Conservation (phyloP, 768 basidiomycete species). For the Hygrocybe punicea region DNA sequence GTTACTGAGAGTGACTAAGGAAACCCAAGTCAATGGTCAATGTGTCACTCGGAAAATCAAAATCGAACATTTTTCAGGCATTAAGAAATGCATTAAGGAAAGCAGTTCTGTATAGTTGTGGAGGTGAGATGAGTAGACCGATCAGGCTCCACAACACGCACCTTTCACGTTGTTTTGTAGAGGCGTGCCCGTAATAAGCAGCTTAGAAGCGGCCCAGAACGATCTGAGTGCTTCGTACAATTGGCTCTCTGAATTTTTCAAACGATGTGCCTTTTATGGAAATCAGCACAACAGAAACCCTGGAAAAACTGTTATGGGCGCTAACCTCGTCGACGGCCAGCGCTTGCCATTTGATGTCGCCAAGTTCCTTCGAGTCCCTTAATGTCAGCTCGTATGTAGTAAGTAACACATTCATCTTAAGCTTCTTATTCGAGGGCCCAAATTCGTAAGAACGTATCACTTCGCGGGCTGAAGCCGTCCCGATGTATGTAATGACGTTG, state of each 20-base stretch:
- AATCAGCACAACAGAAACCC: not conserved
- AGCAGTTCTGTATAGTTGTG: constrained; percentile 63
- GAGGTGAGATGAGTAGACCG: constrained; percentile 9
- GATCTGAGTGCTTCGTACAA: constrained; percentile 89
- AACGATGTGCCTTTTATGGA: constrained; percentile 76
- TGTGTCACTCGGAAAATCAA: not conserved
- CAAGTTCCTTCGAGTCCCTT: constrained; percentile 83
- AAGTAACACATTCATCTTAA: constrained; percentile 95
- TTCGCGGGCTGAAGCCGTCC: constrained; percentile 80
- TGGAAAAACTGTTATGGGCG: constrained; percentile 17
- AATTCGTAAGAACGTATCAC: constrained; percentile 94
- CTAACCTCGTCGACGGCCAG: constrained; percentile 90
- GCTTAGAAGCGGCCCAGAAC: constrained; percentile 86
- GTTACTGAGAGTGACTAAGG: constrained; percentile 80
- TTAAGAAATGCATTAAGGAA: constrained; percentile 98
- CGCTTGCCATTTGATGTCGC: constrained; percentile 95
- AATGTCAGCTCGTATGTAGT: constrained; percentile 97
- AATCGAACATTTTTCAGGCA: constrained; percentile 87
- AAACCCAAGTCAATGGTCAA: constrained; percentile 6
- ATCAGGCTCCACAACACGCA: constrained; percentile 30
- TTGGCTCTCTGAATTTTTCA: constrained; percentile 98
- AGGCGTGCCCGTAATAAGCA: constrained; percentile 97
- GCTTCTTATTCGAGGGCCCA: constrained; percentile 77
- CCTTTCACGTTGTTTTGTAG: constrained; percentile 99
- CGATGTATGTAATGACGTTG: constrained; percentile 96